Conservation (phyloP, 306 rosid genomes). For the Styphnolobium japonicum region DNA sequence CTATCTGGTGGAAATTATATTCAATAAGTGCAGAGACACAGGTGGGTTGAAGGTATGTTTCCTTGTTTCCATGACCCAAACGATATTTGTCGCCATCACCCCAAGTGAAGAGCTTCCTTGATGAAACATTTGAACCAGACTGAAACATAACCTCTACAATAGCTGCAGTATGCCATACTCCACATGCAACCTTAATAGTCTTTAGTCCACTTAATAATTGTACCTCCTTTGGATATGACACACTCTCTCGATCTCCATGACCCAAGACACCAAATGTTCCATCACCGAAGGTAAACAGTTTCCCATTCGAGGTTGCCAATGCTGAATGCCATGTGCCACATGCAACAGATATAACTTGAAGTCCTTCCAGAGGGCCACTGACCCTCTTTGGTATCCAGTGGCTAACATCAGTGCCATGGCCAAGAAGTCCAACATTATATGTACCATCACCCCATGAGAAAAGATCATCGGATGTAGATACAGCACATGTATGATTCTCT, state of each 20-base stretch:
- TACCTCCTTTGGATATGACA: conserved; percentile 81
- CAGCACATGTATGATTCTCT: conserved; percentile 87
- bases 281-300: conserved; percentile 93
- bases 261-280: conserved; percentile 95
- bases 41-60: conserved; percentile 81
- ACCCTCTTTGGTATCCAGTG: conserved; percentile 94
- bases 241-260: conserved; percentile 76
- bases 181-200: conserved; percentile 87
- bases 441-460: conserved; percentile 94
- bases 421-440: conserved; percentile 84
- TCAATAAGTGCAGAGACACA: conserved; percentile 87
- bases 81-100: conserved; percentile 94
- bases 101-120: conserved; percentile 90
- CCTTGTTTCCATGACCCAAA: conserved; percentile 88
- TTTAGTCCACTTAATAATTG: conserved; percentile 73
- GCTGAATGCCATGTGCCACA: conserved; percentile 99
- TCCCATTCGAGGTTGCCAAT: conserved; percentile 79
- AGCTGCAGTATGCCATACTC: conserved; percentile 98
- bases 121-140: conserved; percentile 53
- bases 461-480: conserved; percentile 72
- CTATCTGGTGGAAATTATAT: conserved; percentile 79
- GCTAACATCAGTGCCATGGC: conserved; percentile 82
- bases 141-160: conserved; percentile 87
- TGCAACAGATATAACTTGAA: conserved; percentile 81
- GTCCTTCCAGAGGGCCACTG: conserved; percentile 81